phyloP scores from a whole-genome alignment of 805 yeast genomes.

The Lipomyces yamadae region DNA sequence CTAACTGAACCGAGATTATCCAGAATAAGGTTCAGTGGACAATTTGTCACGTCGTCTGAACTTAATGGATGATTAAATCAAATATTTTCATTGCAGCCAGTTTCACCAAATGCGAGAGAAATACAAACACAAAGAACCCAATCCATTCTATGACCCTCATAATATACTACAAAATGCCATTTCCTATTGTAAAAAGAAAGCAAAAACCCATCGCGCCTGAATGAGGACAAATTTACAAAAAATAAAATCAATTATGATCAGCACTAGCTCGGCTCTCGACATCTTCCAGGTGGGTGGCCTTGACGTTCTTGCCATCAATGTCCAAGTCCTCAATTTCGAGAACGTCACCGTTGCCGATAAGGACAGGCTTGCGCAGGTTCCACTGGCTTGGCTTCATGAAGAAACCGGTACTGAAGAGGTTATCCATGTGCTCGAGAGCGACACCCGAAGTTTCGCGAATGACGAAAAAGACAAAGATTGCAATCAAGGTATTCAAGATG shows the following conservation, averaged over 20 bases:
- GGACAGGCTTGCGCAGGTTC: conserved; percentile 19
- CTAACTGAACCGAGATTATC: too few species aligned
- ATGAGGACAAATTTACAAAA: too few species aligned
- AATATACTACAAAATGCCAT: too few species aligned
- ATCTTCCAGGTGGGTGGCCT: neutral
- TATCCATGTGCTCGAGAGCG: conserved; percentile 77
- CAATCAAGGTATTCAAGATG: conserved; percentile 31
- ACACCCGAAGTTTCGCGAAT: conserved; percentile 72
- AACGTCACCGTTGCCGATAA: neutral
- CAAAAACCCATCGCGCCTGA: neutral
- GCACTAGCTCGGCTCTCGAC: neutral
- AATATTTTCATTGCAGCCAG: too few species aligned
- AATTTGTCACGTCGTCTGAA: too few species aligned
- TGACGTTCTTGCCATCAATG: conserved; percentile 4
- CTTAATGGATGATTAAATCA: too few species aligned
- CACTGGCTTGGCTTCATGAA: conserved; percentile 29
- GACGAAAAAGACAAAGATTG: conserved; percentile 57
- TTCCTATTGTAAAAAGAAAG: too few species aligned
- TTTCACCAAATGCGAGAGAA: too few species aligned
- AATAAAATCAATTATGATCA: neutral
- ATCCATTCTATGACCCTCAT: too few species aligned
- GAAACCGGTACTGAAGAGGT: conserved; percentile 53
- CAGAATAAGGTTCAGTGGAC: too few species aligned
- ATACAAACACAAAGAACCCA: too few species aligned
- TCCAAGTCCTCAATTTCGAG: neutral